phyloP scores from a whole-genome alignment of 2,329 filamentous ascomycete species.

The Tympanopsis confertula region DNA sequence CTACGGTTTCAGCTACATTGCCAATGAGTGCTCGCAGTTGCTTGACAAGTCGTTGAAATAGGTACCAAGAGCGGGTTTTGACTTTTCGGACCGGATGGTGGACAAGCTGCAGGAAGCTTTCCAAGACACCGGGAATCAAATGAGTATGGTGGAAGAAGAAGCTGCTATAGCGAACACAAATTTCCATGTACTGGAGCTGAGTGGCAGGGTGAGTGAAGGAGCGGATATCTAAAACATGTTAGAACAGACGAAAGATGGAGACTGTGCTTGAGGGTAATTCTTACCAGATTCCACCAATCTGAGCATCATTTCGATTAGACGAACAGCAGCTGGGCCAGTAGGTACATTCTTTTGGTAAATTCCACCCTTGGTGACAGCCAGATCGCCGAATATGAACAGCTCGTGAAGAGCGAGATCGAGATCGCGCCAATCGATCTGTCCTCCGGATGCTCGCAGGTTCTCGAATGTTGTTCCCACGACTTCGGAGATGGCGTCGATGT shows the following conservation, averaged over 20 bases:
- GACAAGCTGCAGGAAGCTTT: constrained; percentile 81
- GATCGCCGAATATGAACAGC: constrained; percentile 89
- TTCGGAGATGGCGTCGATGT: constrained; percentile 77
- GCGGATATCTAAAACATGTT: constrained; percentile 53
- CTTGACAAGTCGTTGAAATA: constrained; percentile 87
- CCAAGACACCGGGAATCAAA: constrained; percentile 75
- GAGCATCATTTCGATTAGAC: constrained; percentile 81
- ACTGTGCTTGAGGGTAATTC: constrained; percentile 14
- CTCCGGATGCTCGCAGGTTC: constrained; percentile 61
- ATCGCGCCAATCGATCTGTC: constrained; percentile 83
- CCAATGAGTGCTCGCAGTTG: constrained; percentile 74
- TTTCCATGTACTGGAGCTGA: constrained; percentile 95
- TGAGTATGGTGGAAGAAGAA: constrained; percentile 81
- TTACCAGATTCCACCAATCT: constrained; percentile 87
- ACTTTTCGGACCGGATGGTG: constrained; percentile 83
- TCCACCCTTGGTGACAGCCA: constrained; percentile 79
- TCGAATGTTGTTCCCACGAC: constrained; percentile 82
- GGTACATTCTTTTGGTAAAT: constrained; percentile 78
- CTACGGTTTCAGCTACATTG: constrained; percentile 81
- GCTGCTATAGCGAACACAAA: constrained; percentile 82
- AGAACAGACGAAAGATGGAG: constrained; percentile 11
- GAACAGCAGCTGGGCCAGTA: constrained; percentile 66
- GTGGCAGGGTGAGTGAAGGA: constrained; percentile 83
- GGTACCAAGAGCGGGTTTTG: constrained; percentile 86
- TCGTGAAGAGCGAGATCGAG: constrained; percentile 87